Percentiles rank a stretch among this genome's conserved stretches.
These are phyloP conservation scores for Coprinellus micaceus DNA, from an alignment of 768 basidiomycete genomes.

Conservation along the genomic window DNA sequence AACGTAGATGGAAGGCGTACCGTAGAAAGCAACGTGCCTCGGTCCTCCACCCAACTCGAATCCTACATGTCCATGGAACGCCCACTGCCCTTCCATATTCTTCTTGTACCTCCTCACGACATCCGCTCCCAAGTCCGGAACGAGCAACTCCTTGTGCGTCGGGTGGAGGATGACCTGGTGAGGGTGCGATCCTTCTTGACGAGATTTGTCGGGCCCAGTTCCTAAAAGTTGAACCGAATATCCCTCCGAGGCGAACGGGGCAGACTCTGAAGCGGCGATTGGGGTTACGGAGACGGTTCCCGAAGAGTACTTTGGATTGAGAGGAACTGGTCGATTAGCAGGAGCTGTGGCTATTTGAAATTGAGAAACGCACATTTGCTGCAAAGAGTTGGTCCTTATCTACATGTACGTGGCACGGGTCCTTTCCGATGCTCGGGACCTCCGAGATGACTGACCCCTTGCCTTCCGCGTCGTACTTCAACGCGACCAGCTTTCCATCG, in stretches of 20 bases:
- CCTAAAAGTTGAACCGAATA: conserved; percentile 43
- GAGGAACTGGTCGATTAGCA: neutral
- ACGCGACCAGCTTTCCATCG: conserved; percentile 59
- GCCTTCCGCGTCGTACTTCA: conserved; percentile 53
- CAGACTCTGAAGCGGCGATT: conserved; percentile 38
- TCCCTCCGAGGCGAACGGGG: too few species aligned
- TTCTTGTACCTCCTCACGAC: conserved; percentile 55
- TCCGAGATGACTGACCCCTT: conserved; percentile 48
- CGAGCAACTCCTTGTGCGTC: conserved; percentile 53
- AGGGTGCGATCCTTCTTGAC: conserved; percentile 73
- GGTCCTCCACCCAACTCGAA: conserved; percentile 63
- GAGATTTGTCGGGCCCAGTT: conserved; percentile 57
- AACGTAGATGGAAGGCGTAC: conserved; percentile 34
- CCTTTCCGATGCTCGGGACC: conserved; percentile 51
- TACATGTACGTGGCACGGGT: conserved; percentile 63
- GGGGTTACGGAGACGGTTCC: conserved; percentile 59
- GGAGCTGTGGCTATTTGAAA: neutral
- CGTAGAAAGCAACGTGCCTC: conserved; percentile 60
- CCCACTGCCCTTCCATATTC: conserved; percentile 42
- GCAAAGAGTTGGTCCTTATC: conserved; percentile 56
- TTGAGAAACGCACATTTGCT: conserved; percentile 60
- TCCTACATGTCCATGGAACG: conserved; percentile 42
- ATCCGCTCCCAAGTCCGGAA: conserved; percentile 77
- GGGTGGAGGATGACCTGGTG: conserved; percentile 63
- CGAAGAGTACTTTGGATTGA: conserved; percentile 63